Evolutionary conservation across 1,284 basidiomycete species (phyloP).

Genomic region (Boletus hoseneyae): DNA sequence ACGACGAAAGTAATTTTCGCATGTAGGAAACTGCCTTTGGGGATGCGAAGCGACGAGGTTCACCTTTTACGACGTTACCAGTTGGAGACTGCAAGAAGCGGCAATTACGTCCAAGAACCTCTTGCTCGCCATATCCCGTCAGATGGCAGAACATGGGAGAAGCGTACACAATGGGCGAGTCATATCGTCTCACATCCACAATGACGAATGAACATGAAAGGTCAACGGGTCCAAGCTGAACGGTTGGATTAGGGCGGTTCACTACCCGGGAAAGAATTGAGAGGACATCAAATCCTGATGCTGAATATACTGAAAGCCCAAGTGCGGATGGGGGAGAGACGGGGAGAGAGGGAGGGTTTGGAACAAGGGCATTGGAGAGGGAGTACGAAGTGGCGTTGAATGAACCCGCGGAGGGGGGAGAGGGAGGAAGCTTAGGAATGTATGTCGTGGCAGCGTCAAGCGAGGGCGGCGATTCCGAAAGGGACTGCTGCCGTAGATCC

Average conservation of each 20-base stretch:
- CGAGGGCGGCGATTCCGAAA: constrained; percentile 8
- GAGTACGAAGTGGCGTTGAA: constrained; percentile 7
- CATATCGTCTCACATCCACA: constrained; percentile 76
- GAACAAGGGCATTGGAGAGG: constrained; percentile 8
- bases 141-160: constrained; percentile 76
- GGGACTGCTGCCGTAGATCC: constrained; percentile 6
- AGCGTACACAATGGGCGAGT: constrained; percentile 86
- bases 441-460: not conserved
- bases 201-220: constrained; percentile 88
- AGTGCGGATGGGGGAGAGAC: constrained; percentile 25
- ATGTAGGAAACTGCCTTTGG: constrained; percentile 69
- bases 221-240: constrained; percentile 88
- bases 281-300: constrained; percentile 88
- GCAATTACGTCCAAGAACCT: constrained; percentile 88
- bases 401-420: not conserved
- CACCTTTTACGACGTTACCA: constrained; percentile 62
- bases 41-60: constrained; percentile 64
- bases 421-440: not conserved
- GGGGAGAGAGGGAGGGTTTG: constrained; percentile 2
- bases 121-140: constrained; percentile 79
- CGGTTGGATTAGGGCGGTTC: constrained; percentile 69
- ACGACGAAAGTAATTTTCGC: constrained; percentile 59
- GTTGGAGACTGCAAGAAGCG: constrained; percentile 82
- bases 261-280: constrained; percentile 78
- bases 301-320: constrained; percentile 70